These are phyloP conservation scores for Phytopythium delawarense DNA, from an alignment of 352 stramenopile genomes.

Conservation along the genomic window DNA sequence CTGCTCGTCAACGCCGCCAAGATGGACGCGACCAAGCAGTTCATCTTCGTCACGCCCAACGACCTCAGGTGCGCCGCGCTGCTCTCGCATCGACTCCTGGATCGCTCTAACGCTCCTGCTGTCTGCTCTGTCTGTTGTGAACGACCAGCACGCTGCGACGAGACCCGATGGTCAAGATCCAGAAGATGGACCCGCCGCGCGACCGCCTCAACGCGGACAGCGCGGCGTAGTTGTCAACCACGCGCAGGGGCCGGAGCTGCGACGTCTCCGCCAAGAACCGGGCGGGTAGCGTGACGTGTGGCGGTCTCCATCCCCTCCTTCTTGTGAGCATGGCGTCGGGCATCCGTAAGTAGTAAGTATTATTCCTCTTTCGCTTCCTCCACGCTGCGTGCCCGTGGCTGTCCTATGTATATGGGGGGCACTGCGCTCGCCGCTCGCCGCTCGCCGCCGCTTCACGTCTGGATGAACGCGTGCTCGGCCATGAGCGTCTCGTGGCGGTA, in stretches of 20 bases:
- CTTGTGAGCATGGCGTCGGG: not conserved
- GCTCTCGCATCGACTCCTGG: not conserved
- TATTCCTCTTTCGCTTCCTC: not conserved
- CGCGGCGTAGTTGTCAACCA: not conserved
- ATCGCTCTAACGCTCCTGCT: too few relatives aligned
- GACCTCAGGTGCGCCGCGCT: conserved; percentile 63
- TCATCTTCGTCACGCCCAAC: conserved; percentile 88
- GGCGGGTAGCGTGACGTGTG: not conserved
- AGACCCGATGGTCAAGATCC: conserved; percentile 81
- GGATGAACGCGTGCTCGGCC: conserved; percentile 68
- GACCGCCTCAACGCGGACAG: conserved; percentile 59
- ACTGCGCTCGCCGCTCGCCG: too few relatives aligned
- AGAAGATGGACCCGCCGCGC: conserved; percentile 84
- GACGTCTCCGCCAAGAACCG: not conserved
- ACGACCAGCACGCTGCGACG: conserved; percentile 48
- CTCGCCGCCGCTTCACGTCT: conserved; percentile 33
- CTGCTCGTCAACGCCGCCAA: conserved; percentile 89
- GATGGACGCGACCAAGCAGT: conserved; percentile 73
- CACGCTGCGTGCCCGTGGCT: not conserved
- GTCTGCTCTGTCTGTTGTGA: not conserved
- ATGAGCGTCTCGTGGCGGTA: conserved; percentile 87
- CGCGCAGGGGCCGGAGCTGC: not conserved
- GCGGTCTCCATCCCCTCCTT: not conserved
- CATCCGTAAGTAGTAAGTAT: conserved; percentile 4
- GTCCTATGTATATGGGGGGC: not conserved